These are phyloP conservation scores for Penicillium sp. DNA, from an alignment of 2,329 filamentous ascomycete genomes.

Conservation along the genomic window DNA sequence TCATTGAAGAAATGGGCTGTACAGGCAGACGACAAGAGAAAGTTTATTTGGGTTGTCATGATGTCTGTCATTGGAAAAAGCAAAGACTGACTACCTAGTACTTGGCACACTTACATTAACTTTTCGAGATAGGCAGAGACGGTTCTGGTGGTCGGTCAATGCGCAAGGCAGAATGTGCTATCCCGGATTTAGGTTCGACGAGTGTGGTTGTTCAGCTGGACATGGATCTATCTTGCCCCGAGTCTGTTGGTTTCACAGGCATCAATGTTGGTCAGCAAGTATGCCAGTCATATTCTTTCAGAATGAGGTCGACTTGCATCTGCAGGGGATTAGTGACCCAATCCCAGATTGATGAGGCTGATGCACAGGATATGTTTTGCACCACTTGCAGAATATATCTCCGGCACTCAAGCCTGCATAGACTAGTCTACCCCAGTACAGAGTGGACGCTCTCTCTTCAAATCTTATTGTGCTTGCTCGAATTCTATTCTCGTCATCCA, in stretches of 20 bases:
- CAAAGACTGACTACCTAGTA: background rate
- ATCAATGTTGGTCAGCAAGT: constrained; percentile 7
- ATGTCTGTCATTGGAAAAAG: background rate
- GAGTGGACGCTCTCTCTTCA: no score
- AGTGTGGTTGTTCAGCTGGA: constrained; percentile 19
- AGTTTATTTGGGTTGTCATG: background rate
- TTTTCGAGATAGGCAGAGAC: background rate
- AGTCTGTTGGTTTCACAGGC: constrained; percentile 3
- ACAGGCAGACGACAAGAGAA: background rate
- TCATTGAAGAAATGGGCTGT: background rate
- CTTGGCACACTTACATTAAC: background rate
- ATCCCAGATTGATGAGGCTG: background rate
- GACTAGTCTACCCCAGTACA: no score
- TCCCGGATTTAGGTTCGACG: constrained; percentile 7
- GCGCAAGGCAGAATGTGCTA: constrained; percentile 29
- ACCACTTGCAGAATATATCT: background rate
- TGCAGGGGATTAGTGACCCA: background rate
- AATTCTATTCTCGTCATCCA: background rate
- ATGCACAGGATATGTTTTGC: background rate
- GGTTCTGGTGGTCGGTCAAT: constrained; percentile 19
- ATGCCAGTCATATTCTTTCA: background rate
- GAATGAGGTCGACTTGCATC: background rate
- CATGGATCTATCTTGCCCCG: constrained; percentile 5
- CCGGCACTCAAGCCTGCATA: background rate
- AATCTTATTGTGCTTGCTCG: background rate